phyloP scores from a whole-genome alignment of 1,284 basidiomycete genomes.

The Acaromyces ingoldii region DNA sequence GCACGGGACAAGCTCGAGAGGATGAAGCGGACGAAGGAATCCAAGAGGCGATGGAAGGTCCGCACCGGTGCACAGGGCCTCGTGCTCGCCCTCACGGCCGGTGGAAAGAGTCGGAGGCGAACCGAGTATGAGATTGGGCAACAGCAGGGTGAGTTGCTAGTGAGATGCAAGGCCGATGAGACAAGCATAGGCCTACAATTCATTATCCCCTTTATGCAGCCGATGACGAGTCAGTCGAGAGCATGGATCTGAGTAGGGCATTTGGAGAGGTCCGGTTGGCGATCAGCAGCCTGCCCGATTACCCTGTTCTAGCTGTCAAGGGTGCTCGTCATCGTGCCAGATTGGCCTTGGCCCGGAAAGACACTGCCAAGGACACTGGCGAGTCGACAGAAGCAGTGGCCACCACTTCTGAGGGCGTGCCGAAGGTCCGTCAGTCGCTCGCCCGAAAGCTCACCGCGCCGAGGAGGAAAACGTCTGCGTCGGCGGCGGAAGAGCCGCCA shows the following conservation, averaged over 20 bases:
- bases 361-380: not conserved
- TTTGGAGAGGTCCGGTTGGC: conserved; percentile 30
- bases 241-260: not conserved
- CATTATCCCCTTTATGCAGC: not conserved
- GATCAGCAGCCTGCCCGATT: conserved; percentile 21
- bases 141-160: not conserved
- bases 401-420: not conserved
- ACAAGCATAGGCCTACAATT: not conserved
- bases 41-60: not conserved
- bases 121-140: not conserved
- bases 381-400: not conserved
- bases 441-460: not conserved
- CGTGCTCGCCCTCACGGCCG: too few species aligned
- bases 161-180: not conserved
- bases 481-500: too few species aligned
- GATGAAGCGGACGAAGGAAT: conserved; percentile 1
- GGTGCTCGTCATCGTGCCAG: conserved; percentile 1
- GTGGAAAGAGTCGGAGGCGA: not conserved
- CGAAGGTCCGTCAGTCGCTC: not conserved
- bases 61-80: conserved; percentile 3
- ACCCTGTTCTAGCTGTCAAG: conserved; percentile 23
- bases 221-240: not conserved
- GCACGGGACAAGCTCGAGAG: conserved; percentile 7
- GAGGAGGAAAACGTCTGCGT: too few species aligned
- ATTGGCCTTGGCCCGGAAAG: conserved; percentile 1